A percentile compares a stretch with the other conserved stretches of the same genome.
phyloP scores from a whole-genome alignment of 2,329 filamentous ascomycete genomes.

The Leptoxyphium fumago region DNA sequence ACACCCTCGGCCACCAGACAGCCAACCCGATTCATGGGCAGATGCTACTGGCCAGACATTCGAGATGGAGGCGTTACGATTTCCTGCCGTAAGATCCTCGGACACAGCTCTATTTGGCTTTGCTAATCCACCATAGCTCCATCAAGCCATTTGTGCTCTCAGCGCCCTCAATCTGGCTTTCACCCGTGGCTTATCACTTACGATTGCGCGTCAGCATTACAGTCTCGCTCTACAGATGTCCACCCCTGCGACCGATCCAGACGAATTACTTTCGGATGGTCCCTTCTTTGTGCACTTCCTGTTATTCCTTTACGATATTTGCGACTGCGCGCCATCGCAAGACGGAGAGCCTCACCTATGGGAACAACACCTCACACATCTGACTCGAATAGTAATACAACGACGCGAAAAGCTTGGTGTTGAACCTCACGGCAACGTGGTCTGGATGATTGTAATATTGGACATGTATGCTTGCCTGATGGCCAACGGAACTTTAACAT shows the following conservation, averaged over 20 bases:
- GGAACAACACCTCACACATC: constrained; percentile 38
- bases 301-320: constrained; percentile 41
- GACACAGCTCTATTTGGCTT: not conserved
- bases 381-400: constrained; percentile 35
- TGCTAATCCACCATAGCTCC: constrained; percentile 26
- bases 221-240: constrained; percentile 30
- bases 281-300: constrained; percentile 43
- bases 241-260: constrained; percentile 25
- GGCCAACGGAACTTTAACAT: constrained; percentile 36
- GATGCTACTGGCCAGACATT: constrained; percentile 11
- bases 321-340: constrained; percentile 14
- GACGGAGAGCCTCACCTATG: constrained; percentile 34
- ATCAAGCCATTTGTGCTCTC: constrained; percentile 44
- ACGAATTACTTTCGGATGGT: constrained; percentile 42
- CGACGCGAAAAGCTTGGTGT: constrained; percentile 25
- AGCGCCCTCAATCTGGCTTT: constrained; percentile 38
- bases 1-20: constrained; percentile 8
- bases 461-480: constrained; percentile 42
- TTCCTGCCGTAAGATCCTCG: constrained; percentile 33
- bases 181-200: constrained; percentile 27
- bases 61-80: constrained; percentile 29
- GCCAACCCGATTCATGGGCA: not conserved
- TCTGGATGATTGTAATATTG: constrained; percentile 40
- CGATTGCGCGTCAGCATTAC: constrained; percentile 40
- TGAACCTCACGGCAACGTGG: constrained; percentile 35